phyloP scores from a whole-genome alignment of 176 grass and related monocot species.

The Echinochloa phyllopogon region DNA sequence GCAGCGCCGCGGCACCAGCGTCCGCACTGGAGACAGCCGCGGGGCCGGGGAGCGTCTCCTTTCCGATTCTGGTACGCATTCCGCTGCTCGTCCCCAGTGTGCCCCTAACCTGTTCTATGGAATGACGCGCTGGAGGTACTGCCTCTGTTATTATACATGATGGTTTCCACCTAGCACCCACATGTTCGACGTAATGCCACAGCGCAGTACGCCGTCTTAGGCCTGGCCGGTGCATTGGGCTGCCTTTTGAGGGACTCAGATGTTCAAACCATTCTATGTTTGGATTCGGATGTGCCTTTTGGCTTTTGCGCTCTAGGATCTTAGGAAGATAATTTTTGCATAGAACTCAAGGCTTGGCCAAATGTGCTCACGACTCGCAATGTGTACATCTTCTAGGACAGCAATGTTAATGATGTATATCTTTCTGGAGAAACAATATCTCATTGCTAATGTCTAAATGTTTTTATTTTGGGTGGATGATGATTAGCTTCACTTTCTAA shows the following conservation, averaged over 20 bases:
- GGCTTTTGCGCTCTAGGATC: no score
- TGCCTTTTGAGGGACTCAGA: background rate
- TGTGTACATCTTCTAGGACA: background rate
- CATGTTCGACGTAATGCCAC: constrained; percentile 5
- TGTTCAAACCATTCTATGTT: background rate
- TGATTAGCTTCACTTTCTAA: background rate
- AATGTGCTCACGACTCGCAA: background rate
- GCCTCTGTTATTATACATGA: background rate
- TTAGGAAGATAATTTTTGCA: background rate
- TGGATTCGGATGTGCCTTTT: background rate
- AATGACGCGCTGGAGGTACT: background rate
- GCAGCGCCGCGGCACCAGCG: background rate
- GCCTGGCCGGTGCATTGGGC: background rate
- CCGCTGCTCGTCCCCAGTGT: background rate
- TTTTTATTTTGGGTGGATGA: background rate
- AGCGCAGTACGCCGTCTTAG: background rate
- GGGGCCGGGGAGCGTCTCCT: constrained; percentile 21
- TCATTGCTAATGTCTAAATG: background rate
- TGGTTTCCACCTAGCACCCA: background rate
- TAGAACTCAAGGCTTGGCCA: background rate
- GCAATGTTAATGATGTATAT: no score
- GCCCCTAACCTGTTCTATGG: background rate
- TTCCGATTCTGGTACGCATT: constrained; percentile 42
- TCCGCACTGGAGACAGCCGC: background rate
- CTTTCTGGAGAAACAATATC: background rate